A percentile compares a stretch with the other conserved stretches of the same genome.
phyloP scores from a whole-genome alignment of 2,329 filamentous ascomycete species.

The Clonostachys chloroleuca region DNA sequence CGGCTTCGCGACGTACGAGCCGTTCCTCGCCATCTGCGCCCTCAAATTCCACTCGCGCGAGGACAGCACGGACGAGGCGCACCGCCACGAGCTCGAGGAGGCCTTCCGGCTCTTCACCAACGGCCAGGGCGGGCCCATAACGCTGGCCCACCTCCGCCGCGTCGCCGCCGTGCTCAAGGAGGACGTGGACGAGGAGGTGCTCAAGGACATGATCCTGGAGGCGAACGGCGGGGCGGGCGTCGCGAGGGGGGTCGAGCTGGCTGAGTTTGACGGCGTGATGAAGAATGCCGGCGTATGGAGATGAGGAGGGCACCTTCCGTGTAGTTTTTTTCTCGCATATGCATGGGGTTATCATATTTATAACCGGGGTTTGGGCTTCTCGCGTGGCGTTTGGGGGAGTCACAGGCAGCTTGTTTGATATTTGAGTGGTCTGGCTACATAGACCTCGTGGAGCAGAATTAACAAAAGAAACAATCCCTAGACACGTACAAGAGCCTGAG shows the following conservation, averaged over 20 bases:
- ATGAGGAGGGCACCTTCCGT: constrained; percentile 28
- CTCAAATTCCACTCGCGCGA: constrained; percentile 69
- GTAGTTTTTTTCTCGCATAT: too few relatives aligned
- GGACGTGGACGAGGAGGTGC: constrained; percentile 74
- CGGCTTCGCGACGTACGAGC: constrained; percentile 73
- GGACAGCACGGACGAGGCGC: constrained; percentile 43
- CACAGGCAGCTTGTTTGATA: background rate
- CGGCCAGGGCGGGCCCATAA: constrained; percentile 57
- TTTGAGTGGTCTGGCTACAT: background rate
- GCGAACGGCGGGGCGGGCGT: constrained; percentile 79
- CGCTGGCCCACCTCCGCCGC: constrained; percentile 69
- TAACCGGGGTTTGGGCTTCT: background rate
- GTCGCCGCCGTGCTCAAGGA: constrained; percentile 81
- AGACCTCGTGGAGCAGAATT: too few relatives aligned
- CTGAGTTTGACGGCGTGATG: constrained; percentile 88
- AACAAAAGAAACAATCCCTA: too few relatives aligned
- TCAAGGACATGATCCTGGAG: constrained; percentile 93
- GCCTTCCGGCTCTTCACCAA: constrained; percentile 80
- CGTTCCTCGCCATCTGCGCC: constrained; percentile 84
- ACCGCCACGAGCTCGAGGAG: constrained; percentile 67
- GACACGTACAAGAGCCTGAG: background rate
- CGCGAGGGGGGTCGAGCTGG: constrained; percentile 64
- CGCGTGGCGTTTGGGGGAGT: background rate
- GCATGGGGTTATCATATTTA: background rate
- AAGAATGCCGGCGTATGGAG: constrained; percentile 77